Percentiles rank a stretch among this genome's conserved stretches.
Evolutionary conservation across 2,329 filamentous ascomycete genomes (phyloP).

Genomic region (Reticulascus tulasneorum): DNA sequence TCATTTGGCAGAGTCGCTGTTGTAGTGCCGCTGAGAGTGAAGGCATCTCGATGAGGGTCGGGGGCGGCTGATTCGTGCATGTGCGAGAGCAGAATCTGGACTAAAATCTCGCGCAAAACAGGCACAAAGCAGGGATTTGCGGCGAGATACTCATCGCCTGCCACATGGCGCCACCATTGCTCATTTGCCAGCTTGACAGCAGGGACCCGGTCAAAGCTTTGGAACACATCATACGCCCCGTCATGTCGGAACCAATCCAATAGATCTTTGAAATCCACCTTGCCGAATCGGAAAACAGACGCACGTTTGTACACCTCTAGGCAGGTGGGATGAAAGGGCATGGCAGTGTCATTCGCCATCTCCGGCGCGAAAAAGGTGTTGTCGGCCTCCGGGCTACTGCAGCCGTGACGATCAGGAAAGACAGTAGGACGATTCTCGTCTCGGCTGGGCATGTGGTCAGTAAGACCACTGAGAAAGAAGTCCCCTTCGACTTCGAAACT

Average conservation of each 20-base stretch:
- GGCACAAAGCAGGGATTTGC: conserved; percentile 14
- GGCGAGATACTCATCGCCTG: conserved; percentile 9
- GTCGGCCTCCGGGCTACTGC: not conserved
- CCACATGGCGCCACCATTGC: conserved; percentile 3
- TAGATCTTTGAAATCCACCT: conserved; percentile 17
- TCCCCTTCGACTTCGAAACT: not conserved
- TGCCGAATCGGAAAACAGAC: conserved; percentile 9
- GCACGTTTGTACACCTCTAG: conserved; percentile 25
- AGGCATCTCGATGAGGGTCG: too few relatives aligned
- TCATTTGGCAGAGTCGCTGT: not conserved
- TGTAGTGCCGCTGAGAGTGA: too few relatives aligned
- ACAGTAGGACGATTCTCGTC: not conserved
- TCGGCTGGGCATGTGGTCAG: not conserved
- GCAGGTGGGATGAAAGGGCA: conserved; percentile 25
- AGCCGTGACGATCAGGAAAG: not conserved
- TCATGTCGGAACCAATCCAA: conserved; percentile 6
- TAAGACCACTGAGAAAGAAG: not conserved
- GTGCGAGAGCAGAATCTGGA: too few relatives aligned
- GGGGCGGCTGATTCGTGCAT: too few relatives aligned
- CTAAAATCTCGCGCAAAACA: not conserved
- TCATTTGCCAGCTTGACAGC: not conserved
- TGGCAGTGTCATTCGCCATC: not conserved
- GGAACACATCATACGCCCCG: not conserved
- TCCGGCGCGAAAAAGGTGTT: too few relatives aligned
- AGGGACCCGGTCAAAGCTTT: conserved; percentile 2